Conservation (phyloP, 495 filamentous ascomycete species). For the Penicillium dipodomyicola region DNA sequence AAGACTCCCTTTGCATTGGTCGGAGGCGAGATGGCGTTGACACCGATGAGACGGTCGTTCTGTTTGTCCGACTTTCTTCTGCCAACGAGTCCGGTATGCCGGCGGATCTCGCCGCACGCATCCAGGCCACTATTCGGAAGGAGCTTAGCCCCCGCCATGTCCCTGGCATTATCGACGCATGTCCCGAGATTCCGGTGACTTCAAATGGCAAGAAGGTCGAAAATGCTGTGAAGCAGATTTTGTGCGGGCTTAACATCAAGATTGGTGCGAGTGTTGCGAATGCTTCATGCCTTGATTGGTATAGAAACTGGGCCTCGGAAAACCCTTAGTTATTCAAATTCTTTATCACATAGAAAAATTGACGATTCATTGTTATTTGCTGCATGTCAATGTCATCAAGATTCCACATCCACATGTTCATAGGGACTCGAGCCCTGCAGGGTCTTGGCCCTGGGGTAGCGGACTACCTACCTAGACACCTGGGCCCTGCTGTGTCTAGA, state of each 20-base stretch:
- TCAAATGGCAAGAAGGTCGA: constrained; percentile 95
- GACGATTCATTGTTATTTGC: constrained; percentile 8
- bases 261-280: constrained; percentile 86
- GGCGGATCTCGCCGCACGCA: constrained; percentile 50
- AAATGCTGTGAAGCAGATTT: constrained; percentile 87
- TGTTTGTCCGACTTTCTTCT: constrained; percentile 74
- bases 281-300: constrained; percentile 80
- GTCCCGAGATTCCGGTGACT: constrained; percentile 80
- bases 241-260: constrained; percentile 82
- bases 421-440: background rate
- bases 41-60: constrained; percentile 76
- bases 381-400: background rate
- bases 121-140: constrained; percentile 62
- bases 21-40: constrained; percentile 65
- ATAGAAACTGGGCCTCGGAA: constrained; percentile 64
- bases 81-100: constrained; percentile 23
- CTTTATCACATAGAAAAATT: constrained; percentile 1
- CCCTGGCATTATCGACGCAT: constrained; percentile 74
- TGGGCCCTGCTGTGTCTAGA: too few relatives aligned
- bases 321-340: constrained; percentile 27
- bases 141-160: constrained; percentile 86
- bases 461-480: too few relatives aligned
- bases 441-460: too few relatives aligned
- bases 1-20: constrained; percentile 84
- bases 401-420: background rate